phyloP scores from a whole-genome alignment of 352 stramenopile genomes.

The Paralagenidium karlingii region DNA sequence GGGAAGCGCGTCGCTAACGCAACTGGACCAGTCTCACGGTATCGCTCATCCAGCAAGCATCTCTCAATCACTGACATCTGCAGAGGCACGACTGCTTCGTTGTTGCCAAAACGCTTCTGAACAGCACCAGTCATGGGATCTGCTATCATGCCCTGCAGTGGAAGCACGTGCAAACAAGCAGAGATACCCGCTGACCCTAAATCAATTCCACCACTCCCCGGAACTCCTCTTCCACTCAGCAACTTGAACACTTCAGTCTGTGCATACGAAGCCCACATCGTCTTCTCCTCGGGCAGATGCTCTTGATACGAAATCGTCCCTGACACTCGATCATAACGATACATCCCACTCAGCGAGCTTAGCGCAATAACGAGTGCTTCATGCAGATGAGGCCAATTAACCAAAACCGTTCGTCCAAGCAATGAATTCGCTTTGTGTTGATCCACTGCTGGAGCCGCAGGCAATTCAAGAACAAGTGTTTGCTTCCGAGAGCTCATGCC shows the following conservation, averaged over 20 bases:
- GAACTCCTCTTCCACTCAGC: constrained; percentile 53
- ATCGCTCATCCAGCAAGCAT: constrained; percentile 90
- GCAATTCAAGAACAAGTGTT: constrained; percentile 56
- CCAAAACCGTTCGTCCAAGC: constrained; percentile 71
- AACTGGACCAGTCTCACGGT: constrained; percentile 77
- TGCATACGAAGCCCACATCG: constrained; percentile 48
- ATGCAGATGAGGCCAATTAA: constrained; percentile 98
- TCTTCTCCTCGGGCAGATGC: constrained; percentile 21
- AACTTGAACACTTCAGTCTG: constrained; percentile 56
- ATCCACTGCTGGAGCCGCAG: constrained; percentile 7
- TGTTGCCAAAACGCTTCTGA: constrained; percentile 92
- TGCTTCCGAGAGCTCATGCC: constrained; percentile 78
- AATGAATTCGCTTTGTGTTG: constrained; percentile 19
- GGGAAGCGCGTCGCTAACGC: constrained; percentile 87
- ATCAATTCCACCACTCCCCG: constrained; percentile 87
- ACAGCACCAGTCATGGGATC: constrained; percentile 88
- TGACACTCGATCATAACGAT: no score
- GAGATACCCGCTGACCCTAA: constrained; percentile 79
- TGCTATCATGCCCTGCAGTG: constrained; percentile 88
- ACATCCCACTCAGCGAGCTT: constrained; percentile 45
- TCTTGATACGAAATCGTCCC: not conserved
- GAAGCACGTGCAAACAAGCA: constrained; percentile 70
- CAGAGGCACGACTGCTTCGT: constrained; percentile 92
- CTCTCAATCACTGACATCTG: constrained; percentile 90
- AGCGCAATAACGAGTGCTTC: constrained; percentile 86